Conservation (phyloP, 1,284 basidiomycete genomes). For the Blastosporella zonata region DNA sequence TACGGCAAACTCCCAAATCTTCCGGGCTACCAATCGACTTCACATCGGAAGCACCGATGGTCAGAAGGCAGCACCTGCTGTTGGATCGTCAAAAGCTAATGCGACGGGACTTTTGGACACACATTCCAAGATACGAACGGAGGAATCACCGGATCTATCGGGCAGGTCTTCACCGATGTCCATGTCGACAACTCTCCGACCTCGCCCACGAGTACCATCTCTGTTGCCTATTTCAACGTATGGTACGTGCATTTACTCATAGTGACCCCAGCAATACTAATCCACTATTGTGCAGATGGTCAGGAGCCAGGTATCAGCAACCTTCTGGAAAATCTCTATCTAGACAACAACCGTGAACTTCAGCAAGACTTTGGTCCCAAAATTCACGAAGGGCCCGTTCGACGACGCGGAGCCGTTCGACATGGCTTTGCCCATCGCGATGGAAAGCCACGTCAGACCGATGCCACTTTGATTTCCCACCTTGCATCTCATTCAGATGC, state of each 20-base stretch:
- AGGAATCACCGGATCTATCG: slow-evolving; percentile 63
- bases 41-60: slow-evolving; percentile 67
- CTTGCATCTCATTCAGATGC: slow-evolving; percentile 81
- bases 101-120: slow-evolving; percentile 75
- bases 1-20: slow-evolving; percentile 58
- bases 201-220: slow-evolving; percentile 46
- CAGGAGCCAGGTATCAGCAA: slow-evolving; percentile 85
- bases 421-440: slow-evolving; percentile 64
- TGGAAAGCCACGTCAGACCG: slow-evolving; percentile 51
- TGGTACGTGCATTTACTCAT: slow-evolving; percentile 42
- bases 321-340: slow-evolving; percentile 84
- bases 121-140: slow-evolving; percentile 57
- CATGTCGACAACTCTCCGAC: slow-evolving; percentile 48
- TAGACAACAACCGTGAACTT: slow-evolving; percentile 81
- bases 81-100: slow-evolving; percentile 77
- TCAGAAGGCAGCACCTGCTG: slow-evolving; percentile 80
- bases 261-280: not conserved
- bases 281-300: slow-evolving; percentile 54
- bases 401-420: slow-evolving; percentile 68
- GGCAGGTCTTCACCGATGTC: slow-evolving; percentile 70
- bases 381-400: slow-evolving; percentile 75
- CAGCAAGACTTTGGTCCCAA: slow-evolving; percentile 88
- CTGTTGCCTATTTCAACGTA: slow-evolving; percentile 64
- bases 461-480: slow-evolving; percentile 81
- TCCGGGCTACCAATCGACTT: slow-evolving; percentile 57